These are phyloP conservation scores for Trametes cinnabarina DNA, from an alignment of 768 basidiomycete genomes.

Conservation along the genomic window DNA sequence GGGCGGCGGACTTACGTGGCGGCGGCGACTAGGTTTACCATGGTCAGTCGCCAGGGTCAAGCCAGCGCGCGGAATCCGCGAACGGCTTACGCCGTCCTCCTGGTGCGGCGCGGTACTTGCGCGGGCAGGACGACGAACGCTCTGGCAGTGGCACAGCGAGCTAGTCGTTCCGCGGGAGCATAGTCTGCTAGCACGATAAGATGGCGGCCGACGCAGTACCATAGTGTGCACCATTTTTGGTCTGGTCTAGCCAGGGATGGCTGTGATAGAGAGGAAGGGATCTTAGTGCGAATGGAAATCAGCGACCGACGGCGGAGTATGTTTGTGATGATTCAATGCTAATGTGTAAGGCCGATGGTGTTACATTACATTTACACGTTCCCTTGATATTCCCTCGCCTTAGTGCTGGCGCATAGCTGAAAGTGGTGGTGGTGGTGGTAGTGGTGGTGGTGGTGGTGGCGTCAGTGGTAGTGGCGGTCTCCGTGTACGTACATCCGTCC, in stretches of 20 bases:
- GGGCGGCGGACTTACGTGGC: slow-evolving; percentile 1
- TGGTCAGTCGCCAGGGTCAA: not conserved
- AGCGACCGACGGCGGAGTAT: not conserved
- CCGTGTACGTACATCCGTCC: slow-evolving; percentile 7
- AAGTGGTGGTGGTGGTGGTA: not conserved
- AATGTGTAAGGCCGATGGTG: slow-evolving; percentile 1
- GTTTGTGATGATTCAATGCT: slow-evolving; percentile 6
- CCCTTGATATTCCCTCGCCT: not conserved
- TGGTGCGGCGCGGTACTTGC: not conserved
- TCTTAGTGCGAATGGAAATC: not conserved
- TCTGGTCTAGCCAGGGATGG: not conserved
- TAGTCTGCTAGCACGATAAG: not conserved
- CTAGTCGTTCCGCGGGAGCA: slow-evolving; percentile 1
- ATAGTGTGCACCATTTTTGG: not conserved
- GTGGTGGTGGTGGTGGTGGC: not conserved
- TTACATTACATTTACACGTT: slow-evolving; percentile 11
- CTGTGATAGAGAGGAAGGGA: not conserved
- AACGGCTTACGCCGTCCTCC: not conserved
- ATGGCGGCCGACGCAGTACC: not conserved
- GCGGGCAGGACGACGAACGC: not conserved
- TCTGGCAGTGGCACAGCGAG: not conserved
- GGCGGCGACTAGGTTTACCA: not conserved
- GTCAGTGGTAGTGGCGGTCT: slow-evolving; percentile 2
- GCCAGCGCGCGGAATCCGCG: not conserved
- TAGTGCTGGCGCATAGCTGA: not conserved